phyloP scores from a whole-genome alignment of 306 rosid species.

The Prunus salicina region DNA sequence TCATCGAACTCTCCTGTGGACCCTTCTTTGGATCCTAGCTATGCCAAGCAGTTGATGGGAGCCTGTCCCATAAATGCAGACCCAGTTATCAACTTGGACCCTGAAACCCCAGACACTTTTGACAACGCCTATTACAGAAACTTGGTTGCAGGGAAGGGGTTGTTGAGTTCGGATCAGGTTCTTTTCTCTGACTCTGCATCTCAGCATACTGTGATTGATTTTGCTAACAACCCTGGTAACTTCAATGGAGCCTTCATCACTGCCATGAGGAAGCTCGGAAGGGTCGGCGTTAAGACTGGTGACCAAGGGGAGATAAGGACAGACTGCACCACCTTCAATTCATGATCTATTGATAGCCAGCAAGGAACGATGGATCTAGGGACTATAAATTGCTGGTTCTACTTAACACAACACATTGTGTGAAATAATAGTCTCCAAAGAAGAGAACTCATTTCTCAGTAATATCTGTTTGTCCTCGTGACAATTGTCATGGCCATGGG shows the following conservation, averaged over 20 bases:
- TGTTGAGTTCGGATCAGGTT: conserved; percentile 57
- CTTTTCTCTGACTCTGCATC: conserved; percentile 46
- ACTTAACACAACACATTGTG: neutral
- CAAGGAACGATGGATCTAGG: neutral
- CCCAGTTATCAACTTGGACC: conserved; percentile 52
- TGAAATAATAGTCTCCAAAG: neutral
- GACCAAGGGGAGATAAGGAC: conserved; percentile 49
- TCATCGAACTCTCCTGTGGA: conserved; percentile 42
- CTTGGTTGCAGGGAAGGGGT: conserved; percentile 46
- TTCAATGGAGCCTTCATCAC: conserved; percentile 52
- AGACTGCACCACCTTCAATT: conserved; percentile 65
- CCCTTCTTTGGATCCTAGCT: conserved; percentile 54
- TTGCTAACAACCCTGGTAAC: conserved; percentile 39
- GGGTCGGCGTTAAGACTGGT: conserved; percentile 75
- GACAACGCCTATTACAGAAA: conserved; percentile 61
- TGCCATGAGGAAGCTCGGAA: conserved; percentile 78
- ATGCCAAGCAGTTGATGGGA: conserved; percentile 34
- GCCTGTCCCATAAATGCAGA: conserved; percentile 47
- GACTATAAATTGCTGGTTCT: neutral
- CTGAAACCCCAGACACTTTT: conserved; percentile 37
- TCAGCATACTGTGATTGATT: conserved; percentile 38
- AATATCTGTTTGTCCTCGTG: neutral
- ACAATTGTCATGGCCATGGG: neutral
- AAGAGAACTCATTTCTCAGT: neutral
- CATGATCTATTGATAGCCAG: neutral